These are phyloP conservation scores for Phytophthora vignae DNA, from an alignment of 352 stramenopile species.

Conservation along the genomic window DNA sequence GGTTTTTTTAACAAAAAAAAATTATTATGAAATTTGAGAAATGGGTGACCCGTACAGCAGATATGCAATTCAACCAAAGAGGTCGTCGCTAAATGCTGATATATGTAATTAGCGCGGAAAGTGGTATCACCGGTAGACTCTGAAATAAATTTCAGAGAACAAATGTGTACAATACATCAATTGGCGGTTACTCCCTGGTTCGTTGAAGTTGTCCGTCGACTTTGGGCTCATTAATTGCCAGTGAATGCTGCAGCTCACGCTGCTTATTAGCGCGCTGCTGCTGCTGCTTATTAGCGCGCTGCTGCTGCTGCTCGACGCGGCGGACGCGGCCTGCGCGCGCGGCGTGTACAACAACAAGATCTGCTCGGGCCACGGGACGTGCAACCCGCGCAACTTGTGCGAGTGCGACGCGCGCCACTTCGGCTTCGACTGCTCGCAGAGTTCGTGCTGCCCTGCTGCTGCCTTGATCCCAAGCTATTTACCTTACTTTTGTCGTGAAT, in stretches of 20 bases:
- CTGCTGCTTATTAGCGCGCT: not conserved
- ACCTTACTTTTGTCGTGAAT: not conserved
- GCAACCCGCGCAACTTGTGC: constrained; percentile 58
- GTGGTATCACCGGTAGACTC: no score
- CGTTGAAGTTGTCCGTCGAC: not conserved
- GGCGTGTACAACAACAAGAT: constrained; percentile 62
- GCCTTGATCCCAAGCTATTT: not conserved
- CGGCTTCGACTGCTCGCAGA: constrained; percentile 72
- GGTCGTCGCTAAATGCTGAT: no score
- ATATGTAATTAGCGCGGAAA: no score
- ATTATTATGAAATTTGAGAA: no score
- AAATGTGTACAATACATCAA: not conserved
- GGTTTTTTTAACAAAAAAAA: no score
- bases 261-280: no score
- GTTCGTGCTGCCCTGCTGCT: constrained; percentile 19
- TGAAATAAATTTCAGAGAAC: no score
- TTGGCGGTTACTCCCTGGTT: not conserved
- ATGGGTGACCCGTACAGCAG: no score
- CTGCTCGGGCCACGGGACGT: constrained; percentile 65
- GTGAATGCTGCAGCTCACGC: not conserved
- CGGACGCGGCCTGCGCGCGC: constrained; percentile 43
- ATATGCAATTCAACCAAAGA: no score
- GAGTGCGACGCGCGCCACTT: constrained; percentile 58
- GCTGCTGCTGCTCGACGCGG: not conserved
- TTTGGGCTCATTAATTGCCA: not conserved